Evolutionary conservation across 148 eudicot species (phyloP).

Genomic region (Camellia granthamiana): DNA sequence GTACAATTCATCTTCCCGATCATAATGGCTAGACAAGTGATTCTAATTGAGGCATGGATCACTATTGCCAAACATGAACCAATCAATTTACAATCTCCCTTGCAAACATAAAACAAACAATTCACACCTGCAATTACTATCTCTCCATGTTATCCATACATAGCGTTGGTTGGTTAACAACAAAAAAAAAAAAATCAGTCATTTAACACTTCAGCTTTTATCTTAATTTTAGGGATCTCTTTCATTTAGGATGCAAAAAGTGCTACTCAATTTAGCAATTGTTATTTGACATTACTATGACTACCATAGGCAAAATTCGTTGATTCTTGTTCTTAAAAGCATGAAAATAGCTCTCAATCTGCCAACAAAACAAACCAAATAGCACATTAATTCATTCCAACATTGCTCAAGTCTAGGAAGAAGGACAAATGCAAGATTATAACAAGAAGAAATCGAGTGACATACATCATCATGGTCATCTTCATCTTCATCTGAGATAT

Average conservation of each 20-base stretch:
- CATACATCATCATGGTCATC: conserved; percentile 94
- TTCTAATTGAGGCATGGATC: not conserved
- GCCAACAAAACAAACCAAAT: not conserved
- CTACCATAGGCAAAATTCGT: not conserved
- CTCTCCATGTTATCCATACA: not conserved
- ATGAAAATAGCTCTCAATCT: not conserved
- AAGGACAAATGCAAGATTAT: not conserved
- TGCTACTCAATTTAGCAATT: not conserved
- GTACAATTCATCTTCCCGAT: not conserved
- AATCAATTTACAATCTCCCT: not conserved
- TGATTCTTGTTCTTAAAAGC: not conserved
- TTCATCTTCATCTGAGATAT: conserved; percentile 86
- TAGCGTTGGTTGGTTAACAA: not conserved
- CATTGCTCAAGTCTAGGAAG: not conserved
- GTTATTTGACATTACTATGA: not conserved
- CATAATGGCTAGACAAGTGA: not conserved
- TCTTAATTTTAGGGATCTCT: not conserved
- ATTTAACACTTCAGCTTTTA: not conserved
- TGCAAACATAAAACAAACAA: not conserved
- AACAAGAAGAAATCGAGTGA: not conserved
- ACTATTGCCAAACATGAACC: not conserved
- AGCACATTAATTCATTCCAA: not conserved
- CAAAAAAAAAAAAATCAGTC: too few species aligned
- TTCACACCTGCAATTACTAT: not conserved
- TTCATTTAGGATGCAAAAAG: not conserved